Base-by-base conservation (phyloP, 139 green algal species). In the Chlorella sorokiniana region DNA sequence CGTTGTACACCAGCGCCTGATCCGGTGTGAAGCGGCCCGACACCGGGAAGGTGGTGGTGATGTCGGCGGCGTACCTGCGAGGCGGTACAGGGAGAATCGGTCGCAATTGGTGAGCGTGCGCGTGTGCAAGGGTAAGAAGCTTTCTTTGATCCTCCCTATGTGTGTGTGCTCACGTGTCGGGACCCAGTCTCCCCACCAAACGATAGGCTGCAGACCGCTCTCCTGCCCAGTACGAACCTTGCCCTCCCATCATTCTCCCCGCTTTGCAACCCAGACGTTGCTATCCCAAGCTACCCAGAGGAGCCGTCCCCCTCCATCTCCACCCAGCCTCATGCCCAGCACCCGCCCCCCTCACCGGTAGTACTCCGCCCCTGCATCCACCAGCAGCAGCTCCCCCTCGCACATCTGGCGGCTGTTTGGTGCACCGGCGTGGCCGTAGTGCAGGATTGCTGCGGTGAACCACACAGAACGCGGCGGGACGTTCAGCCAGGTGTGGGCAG, bases 311-410 rank as follows among this genome's bases (percentile, higher is more conserved):
- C 25, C 27, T 37, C 59, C 27, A 25, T 9, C 6, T 37, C 59
- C 27, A 25, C 18, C 27, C 59, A n/a, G n/a, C n/a, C n/a, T n/a
- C n/a, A n/a, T n/a, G n/a, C 48, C 48, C 14, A 59, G 59, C 59
- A 67, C 7, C 23, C 16, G 27, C 65, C 37, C 0, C n/a, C 3
- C 64, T 87, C 91, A 67, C 86, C 69, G 77, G 81, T 90, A 88
- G 86, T 96, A 97, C 76, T 96, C 92, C 22, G 87, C 94, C 40
- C 95, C 95, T 84, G 95, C 94, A 86, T 98, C 94, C 48, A 93
- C 59, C 79, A 98, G 87, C 33, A 94, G 52, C 65, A 97, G 86
- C 71, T 96, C 92, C 14, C 89, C 91, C 14, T 91, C 84, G 41
- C 54, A 16, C 27, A 93, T 85, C 82, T 92, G 89, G 0, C 86